phyloP scores from a whole-genome alignment of 1,139 yeast species.

The Scheffersomyces cryptocercus region DNA sequence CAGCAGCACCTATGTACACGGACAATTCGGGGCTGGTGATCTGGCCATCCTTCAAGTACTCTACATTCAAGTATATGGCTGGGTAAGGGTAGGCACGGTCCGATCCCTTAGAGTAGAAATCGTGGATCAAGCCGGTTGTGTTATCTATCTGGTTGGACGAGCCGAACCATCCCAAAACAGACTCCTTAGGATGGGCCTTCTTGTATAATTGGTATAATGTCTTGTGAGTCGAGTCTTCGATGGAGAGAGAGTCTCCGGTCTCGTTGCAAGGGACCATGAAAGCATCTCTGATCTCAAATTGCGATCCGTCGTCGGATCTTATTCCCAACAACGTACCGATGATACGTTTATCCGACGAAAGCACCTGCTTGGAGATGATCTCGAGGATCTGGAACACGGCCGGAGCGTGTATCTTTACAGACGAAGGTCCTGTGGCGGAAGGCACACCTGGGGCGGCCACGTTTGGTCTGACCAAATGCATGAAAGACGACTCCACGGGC shows the following conservation, averaged over 20 bases:
- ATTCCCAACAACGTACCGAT: slow-evolving; percentile 83
- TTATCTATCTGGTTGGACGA: slow-evolving; percentile 64
- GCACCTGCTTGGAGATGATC: slow-evolving; percentile 46
- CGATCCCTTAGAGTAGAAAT: slow-evolving; percentile 70
- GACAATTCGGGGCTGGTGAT: slow-evolving; percentile 49
- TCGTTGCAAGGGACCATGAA: slow-evolving; percentile 84
- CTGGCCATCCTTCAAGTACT: slow-evolving; percentile 33
- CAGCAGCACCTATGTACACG: slow-evolving; percentile 76
- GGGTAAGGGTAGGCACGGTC: slow-evolving; percentile 76
- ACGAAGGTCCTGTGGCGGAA: slow-evolving; percentile 47
- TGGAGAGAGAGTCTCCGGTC: slow-evolving; percentile 70
- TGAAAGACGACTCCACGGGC: slow-evolving; percentile 26
- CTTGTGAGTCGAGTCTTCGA: slow-evolving; percentile 75
- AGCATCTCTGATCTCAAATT: slow-evolving; percentile 72
- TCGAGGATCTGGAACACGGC: slow-evolving; percentile 71
- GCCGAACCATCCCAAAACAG: slow-evolving; percentile 88
- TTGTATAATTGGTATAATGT: slow-evolving; percentile 72
- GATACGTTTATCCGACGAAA: slow-evolving; percentile 55
- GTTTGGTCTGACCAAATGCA: slow-evolving; percentile 65
- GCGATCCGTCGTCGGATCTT: slow-evolving; percentile 85
- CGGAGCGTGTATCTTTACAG: slow-evolving; percentile 61
- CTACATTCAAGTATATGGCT: slow-evolving; percentile 73
- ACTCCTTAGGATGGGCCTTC: slow-evolving; percentile 77
- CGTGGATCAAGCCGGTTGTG: slow-evolving; percentile 82
- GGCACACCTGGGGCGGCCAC: slow-evolving; percentile 56